Percentiles rank a stretch among this genome's conserved stretches.
Evolutionary conservation across 768 basidiomycete species (phyloP).

Genomic region (Boletus barrowsii): DNA sequence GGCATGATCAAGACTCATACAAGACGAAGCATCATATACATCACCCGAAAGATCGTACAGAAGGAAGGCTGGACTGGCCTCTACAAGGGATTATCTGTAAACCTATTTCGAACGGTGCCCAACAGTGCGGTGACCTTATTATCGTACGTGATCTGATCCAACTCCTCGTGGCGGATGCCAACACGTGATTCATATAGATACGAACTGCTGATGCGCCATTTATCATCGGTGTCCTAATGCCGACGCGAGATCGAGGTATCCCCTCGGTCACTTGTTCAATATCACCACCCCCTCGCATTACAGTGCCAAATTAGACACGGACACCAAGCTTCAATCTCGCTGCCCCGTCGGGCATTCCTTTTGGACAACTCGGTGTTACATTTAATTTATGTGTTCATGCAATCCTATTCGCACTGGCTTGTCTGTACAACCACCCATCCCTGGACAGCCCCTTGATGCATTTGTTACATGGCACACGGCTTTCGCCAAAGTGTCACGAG

Average conservation of each 20-base stretch:
- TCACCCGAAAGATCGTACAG: slow-evolving; percentile 64
- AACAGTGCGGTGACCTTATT: slow-evolving; percentile 95
- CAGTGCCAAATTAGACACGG: too few species aligned
- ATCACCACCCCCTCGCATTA: slow-evolving; percentile 2
- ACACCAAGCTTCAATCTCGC: background rate
- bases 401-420: slow-evolving; percentile 5
- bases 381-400: slow-evolving; percentile 11
- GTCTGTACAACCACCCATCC: background rate
- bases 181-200: slow-evolving; percentile 16
- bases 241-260: background rate
- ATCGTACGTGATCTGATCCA: slow-evolving; percentile 24
- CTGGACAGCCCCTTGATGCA: too few species aligned
- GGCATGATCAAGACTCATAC: slow-evolving; percentile 57
- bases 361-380: slow-evolving; percentile 1
- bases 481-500: too few species aligned
- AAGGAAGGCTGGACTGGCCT: slow-evolving; percentile 89
- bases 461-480: too few species aligned
- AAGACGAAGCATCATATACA: slow-evolving; percentile 68
- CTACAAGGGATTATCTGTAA: slow-evolving; percentile 93
- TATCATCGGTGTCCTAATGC: slow-evolving; percentile 20
- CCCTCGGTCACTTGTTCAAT: background rate
- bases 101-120: slow-evolving; percentile 91
- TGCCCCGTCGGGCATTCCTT: slow-evolving; percentile 12
- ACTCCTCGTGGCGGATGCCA: too few species aligned
- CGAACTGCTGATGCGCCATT: slow-evolving; percentile 33